These are phyloP conservation scores for Carallia brachiata DNA, from an alignment of 345 rosid species.

Conservation along the genomic window DNA sequence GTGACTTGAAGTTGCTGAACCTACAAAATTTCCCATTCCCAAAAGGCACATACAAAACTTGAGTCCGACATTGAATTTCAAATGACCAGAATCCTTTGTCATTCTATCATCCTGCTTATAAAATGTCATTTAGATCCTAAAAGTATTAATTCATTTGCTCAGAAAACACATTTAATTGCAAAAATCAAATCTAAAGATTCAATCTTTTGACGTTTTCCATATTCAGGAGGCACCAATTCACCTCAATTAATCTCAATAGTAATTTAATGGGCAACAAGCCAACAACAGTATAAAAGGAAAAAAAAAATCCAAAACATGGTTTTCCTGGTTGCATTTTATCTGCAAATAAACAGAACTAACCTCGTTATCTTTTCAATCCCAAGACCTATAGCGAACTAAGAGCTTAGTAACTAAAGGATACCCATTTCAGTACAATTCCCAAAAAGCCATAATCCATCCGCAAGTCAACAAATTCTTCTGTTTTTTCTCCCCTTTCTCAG, in stretches of 20 bases:
- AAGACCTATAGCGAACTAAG: background rate
- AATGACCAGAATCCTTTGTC: background rate
- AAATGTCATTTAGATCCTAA: no score
- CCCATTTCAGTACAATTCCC: background rate
- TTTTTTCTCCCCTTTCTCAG: background rate
- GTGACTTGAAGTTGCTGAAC: conserved; percentile 46
- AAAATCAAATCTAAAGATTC: background rate
- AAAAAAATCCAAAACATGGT: background rate
- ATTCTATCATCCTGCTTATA: no score
- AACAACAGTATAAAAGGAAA: background rate
- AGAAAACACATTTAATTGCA: background rate
- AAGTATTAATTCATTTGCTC: background rate
- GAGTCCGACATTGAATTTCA: background rate
- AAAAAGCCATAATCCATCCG: background rate
- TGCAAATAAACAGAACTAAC: background rate
- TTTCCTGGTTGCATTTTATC: background rate
- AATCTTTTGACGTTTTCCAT: background rate
- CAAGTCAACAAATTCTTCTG: background rate
- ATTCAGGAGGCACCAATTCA: background rate
- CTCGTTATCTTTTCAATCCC: background rate
- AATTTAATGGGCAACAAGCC: no score
- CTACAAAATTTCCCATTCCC: conserved; percentile 23
- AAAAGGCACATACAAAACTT: background rate
- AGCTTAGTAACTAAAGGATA: background rate
- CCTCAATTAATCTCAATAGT: background rate